Evolutionary conservation across 75 land plant genomes (phyloP), one percentile per base, ranked within the genome.

Genomic region (Sequoiadendron giganteum): DNA sequence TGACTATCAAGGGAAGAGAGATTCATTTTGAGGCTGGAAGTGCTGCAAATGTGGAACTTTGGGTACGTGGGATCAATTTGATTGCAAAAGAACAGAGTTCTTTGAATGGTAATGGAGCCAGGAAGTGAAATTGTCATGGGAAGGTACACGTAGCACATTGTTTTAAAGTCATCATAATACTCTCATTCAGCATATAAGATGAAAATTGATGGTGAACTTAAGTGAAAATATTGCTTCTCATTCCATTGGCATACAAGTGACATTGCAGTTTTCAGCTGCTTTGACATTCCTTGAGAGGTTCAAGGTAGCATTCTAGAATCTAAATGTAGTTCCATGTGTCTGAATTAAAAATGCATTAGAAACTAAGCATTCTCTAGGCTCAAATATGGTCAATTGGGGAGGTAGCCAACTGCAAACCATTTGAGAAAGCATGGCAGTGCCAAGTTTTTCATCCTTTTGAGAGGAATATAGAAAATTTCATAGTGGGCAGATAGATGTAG

Each of bases 21-120:
- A 91, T 96, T 39, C 97, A 96, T 89, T 96, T 96, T 85, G 94
- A 92, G 36, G 93, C 95, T 76, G 89, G 90, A 18, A 93, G 92
- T 9, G 92, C 77, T 85, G 38, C 86, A 85, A 40, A 42, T 85
- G 55, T 88, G 82, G 94, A 92, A 49, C 91, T 93, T 39, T 93
- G 94, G 94, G 92, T 93, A 85, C 93, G 90, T n/a, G 94, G 94
- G 40, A 92, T 93, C 21, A 92, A 90, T 82, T 55, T 91, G 48
- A 87, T 93, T 49, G 79, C 83, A 8, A 90, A 86, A 39, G 94
- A 91, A 72, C 86, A 88, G 38, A 84, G 73, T 81, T 39, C 84
- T 48, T 81, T 81, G 32, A 81, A 81, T 81, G 49, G 49, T 45
- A 81, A 81, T 81, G 52, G 3, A 81, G 84, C 48, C 19, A 25